phyloP scores from a whole-genome alignment of 495 filamentous ascomycete genomes.

The Penicillium maclennaniae region DNA sequence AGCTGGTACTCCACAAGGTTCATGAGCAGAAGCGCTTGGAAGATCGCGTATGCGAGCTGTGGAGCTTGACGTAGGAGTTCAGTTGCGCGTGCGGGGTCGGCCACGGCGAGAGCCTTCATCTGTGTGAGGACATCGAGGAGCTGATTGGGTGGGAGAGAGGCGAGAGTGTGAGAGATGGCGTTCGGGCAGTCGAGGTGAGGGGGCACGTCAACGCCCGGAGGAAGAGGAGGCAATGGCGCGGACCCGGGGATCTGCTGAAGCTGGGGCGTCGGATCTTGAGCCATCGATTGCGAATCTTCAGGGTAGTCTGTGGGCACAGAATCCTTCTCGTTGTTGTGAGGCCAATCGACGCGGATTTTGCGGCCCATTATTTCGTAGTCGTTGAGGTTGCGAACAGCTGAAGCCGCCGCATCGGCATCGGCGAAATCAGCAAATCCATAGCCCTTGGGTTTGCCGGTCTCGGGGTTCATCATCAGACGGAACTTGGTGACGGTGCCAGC shows the following conservation, averaged over 20 bases:
- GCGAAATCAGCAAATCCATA: slow-evolving; percentile 95
- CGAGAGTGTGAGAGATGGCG: slow-evolving; percentile 84
- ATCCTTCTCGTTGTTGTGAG: slow-evolving; percentile 80
- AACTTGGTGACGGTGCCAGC: slow-evolving; percentile 90
- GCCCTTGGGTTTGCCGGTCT: slow-evolving; percentile 91
- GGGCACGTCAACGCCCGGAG: slow-evolving; percentile 76
- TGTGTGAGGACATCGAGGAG: slow-evolving; percentile 91
- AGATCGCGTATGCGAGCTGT: slow-evolving; percentile 92
- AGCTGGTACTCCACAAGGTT: slow-evolving; percentile 74
- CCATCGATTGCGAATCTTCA: slow-evolving; percentile 27
- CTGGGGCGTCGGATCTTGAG: slow-evolving; percentile 21
- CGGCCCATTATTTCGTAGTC: slow-evolving; percentile 94
- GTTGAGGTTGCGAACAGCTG: slow-evolving; percentile 92
- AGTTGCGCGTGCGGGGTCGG: slow-evolving; percentile 77
- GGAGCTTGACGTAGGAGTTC: slow-evolving; percentile 86
- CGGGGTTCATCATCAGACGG: slow-evolving; percentile 89
- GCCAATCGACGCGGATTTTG: slow-evolving; percentile 91
- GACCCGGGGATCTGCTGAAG: slow-evolving; percentile 28
- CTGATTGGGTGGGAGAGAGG: slow-evolving; percentile 78
- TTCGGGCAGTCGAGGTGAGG: slow-evolving; percentile 79
- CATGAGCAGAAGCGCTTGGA: slow-evolving; percentile 91
- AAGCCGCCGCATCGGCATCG: slow-evolving; percentile 86
- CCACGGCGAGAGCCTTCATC: slow-evolving; percentile 83
- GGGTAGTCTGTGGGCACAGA: slow-evolving; percentile 56
- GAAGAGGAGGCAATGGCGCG: slow-evolving; percentile 67